phyloP scores from a whole-genome alignment of 805 yeast species.

The Metschnikowia baotianmanensis region DNA sequence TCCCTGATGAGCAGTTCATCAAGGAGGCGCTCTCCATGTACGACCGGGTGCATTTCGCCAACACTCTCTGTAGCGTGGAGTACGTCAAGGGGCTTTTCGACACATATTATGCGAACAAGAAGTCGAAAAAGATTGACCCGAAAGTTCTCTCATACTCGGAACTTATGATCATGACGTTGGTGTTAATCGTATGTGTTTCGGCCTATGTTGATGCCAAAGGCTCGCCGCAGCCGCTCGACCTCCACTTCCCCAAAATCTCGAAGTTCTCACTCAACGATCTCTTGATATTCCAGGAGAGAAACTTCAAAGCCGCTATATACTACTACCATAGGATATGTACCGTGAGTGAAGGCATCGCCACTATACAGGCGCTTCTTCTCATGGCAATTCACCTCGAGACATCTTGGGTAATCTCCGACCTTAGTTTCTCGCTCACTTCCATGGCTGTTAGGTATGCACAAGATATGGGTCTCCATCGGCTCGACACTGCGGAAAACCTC shows the following conservation, averaged over 20 bases:
- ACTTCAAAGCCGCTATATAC: constrained; percentile 18
- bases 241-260: constrained; percentile 2
- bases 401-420: constrained; percentile 36
- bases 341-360: constrained; percentile 48
- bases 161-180: constrained; percentile 32
- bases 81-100: constrained; percentile 24
- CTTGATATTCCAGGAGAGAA: constrained; percentile 14
- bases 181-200: constrained; percentile 26
- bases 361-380: constrained; percentile 52
- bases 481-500: constrained; percentile 40
- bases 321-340: constrained; percentile 53
- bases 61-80: constrained; percentile 19
- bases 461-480: constrained; percentile 56
- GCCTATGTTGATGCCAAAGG: constrained; percentile 20
- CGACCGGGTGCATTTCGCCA: constrained; percentile 21
- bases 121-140: constrained; percentile 6
- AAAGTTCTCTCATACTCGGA: constrained; percentile 29
- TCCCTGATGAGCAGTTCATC: constrained; percentile 25
- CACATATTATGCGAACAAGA: constrained; percentile 22
- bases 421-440: constrained; percentile 40
- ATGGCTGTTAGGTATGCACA: constrained; percentile 53
- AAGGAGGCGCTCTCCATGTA: constrained; percentile 25
- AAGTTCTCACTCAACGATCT: constrained; percentile 6
- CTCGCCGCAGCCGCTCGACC: neutral
- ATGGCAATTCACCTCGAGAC: constrained; percentile 36